Evolutionary conservation across 495 filamentous ascomycete species (phyloP).

Genomic region (Penicillium chermesinum): DNA sequence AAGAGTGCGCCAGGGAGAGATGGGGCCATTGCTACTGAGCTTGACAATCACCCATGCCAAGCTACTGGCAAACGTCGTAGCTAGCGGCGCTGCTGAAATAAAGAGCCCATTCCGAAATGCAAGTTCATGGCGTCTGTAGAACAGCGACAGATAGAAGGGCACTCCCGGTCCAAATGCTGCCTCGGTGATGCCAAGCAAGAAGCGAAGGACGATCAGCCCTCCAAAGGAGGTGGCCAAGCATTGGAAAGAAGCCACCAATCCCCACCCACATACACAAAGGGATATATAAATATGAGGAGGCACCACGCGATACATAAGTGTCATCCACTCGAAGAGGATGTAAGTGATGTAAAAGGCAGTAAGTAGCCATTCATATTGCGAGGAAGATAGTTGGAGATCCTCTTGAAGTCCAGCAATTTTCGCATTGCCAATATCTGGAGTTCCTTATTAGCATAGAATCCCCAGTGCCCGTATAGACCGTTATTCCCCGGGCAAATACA

Average conservation of each 20-base stretch:
- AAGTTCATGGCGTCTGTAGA: slow-evolving; percentile 57
- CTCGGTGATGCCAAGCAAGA: slow-evolving; percentile 54
- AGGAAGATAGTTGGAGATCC: slow-evolving; percentile 54
- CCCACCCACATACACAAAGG: slow-evolving; percentile 44
- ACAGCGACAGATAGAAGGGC: slow-evolving; percentile 58
- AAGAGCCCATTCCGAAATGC: slow-evolving; percentile 57
- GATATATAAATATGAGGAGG: slow-evolving; percentile 55
- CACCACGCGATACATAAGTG: slow-evolving; percentile 53
- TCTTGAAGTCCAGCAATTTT: slow-evolving; percentile 65
- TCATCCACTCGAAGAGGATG: slow-evolving; percentile 71
- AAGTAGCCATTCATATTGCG: slow-evolving; percentile 62
- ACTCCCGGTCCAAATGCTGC: slow-evolving; percentile 59
- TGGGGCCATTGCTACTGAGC: slow-evolving; percentile 41
- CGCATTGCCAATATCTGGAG: slow-evolving; percentile 72
- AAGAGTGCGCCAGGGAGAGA: slow-evolving; percentile 55
- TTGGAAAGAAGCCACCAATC: slow-evolving; percentile 67
- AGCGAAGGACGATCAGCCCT: slow-evolving; percentile 39
- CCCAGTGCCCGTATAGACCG: not conserved
- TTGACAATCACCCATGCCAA: slow-evolving; percentile 56
- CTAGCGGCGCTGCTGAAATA: slow-evolving; percentile 58
- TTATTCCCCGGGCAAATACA: not conserved
- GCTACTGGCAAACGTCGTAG: slow-evolving; percentile 64
- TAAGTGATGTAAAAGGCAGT: slow-evolving; percentile 68
- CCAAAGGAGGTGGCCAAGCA: slow-evolving; percentile 54
- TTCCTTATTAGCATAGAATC: not conserved